Evolutionary conservation across 2,329 filamentous ascomycete species (phyloP).

Genomic region (Fonsecaea pugnacius): DNA sequence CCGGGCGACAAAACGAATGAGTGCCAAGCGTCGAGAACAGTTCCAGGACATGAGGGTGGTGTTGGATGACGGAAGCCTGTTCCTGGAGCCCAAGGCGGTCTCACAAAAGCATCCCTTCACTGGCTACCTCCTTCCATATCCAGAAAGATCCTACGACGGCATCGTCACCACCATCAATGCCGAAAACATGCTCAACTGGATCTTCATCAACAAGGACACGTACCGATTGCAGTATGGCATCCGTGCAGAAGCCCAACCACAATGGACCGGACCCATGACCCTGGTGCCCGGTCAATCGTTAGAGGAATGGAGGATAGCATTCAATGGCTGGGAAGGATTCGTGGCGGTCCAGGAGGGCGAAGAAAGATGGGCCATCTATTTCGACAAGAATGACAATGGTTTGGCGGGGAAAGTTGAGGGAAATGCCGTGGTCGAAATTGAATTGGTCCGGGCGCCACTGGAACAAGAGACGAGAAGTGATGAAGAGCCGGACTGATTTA

Average conservation of each 20-base stretch:
- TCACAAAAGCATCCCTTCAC: conserved; percentile 23
- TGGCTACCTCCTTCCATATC: conserved; percentile 45
- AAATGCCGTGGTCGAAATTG: conserved; percentile 60
- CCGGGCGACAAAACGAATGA: conserved; percentile 25
- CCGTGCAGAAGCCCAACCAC: conserved; percentile 70
- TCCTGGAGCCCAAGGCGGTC: conserved; percentile 13
- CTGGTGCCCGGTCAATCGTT: conserved; percentile 60
- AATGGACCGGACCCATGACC: conserved; percentile 69
- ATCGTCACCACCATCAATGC: conserved; percentile 32
- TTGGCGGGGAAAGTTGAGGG: conserved; percentile 52
- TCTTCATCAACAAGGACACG: conserved; percentile 66
- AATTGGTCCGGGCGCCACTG: conserved; percentile 45
- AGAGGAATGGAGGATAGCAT: conserved; percentile 39
- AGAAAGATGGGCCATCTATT: conserved; percentile 50
- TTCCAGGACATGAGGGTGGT: conserved; percentile 23
- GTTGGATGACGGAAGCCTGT: conserved; percentile 21
- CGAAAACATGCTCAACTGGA: conserved; percentile 65
- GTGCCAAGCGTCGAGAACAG: conserved; percentile 18
- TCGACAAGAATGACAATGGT: conserved; percentile 49
- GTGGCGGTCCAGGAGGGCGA: conserved; percentile 48
- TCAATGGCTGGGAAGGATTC: conserved; percentile 45
- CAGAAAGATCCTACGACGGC: conserved; percentile 26
- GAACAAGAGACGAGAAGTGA: conserved; percentile 1
- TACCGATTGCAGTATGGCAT: conserved; percentile 66
- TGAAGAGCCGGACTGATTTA: neutral